Base-by-base conservation (phyloP, 179 eudicot species). In the Drosera spatulata region DNA sequence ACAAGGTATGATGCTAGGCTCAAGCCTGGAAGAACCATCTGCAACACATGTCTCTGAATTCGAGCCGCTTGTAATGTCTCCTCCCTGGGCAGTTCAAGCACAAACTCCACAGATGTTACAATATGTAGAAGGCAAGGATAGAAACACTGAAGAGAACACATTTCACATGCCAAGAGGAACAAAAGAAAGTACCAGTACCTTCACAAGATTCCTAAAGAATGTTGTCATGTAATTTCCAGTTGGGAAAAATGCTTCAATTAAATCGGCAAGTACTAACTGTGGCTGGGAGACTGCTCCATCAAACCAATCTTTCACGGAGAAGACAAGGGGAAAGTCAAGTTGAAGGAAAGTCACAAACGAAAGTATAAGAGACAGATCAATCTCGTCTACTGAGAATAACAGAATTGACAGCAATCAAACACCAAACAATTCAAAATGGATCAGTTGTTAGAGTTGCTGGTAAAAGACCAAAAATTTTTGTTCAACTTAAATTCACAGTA, bases 231-330 rank as follows among this genome's bases (percentile, higher is more conserved):
- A 84, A 66, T 80, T 80, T 74, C 94, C 95, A n/a, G 99, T 74
- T n/a, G 99, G 94, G 68, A 80, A 86, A 62, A 86, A 62, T 53
- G 82, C 97, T 77, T 89, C 97, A 64, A 81, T 75, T 42, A 93
- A 70, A 61, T 93, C 99, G 40, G 88, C 99, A 41, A 86, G 69
- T 53, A 83, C 97, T 60, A 93, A 57, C 51, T 93, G 97, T 39
- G 99, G 99, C 50, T 93, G 99, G 50, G 99, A 89, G 58, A 93
- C 80, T 5, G 88, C 95, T 42, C 99, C 87, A 49, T 93, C 99
- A 40, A 73, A 89, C 95, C 97, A 93, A 74, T 93, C 99, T 93
- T 70, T 63, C 61, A 43, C 63, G 38, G 37, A 54, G 12, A 53
- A 12, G 22, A 52, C 33, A 13, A 58, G 7, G 41, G 1, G 22